These are phyloP conservation scores for Trichophyton schoenleinii DNA, from an alignment of 2,329 filamentous ascomycete genomes.

Conservation along the genomic window DNA sequence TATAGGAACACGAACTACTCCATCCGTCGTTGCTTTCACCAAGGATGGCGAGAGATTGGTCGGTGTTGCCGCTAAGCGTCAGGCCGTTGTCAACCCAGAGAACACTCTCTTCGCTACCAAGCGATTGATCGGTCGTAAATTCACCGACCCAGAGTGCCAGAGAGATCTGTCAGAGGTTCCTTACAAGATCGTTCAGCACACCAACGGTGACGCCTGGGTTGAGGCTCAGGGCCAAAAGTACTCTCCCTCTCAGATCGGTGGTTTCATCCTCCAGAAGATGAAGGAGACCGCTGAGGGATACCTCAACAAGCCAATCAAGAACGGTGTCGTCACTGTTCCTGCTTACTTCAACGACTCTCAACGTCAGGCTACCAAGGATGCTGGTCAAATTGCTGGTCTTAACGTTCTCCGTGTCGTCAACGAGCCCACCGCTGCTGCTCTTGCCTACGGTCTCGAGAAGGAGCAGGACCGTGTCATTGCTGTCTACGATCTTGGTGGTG, in stretches of 20 bases:
- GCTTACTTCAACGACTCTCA: conserved; percentile 99
- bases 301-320: conserved; percentile 80
- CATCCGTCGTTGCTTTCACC: conserved; percentile 89
- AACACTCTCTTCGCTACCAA: conserved; percentile 98
- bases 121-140: conserved; percentile 97
- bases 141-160: conserved; percentile 85
- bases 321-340: conserved; percentile 91
- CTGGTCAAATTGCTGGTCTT: conserved; percentile 87
- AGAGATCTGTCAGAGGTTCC: conserved; percentile 94
- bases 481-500: conserved; percentile 95
- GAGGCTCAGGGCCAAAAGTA: conserved; percentile 88
- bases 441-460: conserved; percentile 95
- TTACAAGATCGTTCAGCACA: conserved; percentile 97
- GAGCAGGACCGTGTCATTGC: conserved; percentile 78
- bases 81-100: conserved; percentile 96
- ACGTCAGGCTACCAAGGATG: conserved; percentile 96
- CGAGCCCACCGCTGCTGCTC: conserved; percentile 89
- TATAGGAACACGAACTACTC: conserved; percentile 72
- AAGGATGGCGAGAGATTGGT: conserved; percentile 93
- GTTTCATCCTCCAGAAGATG: conserved; percentile 95
- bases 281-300: conserved; percentile 96
- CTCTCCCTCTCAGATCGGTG: conserved; percentile 96
- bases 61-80: conserved; percentile 93
- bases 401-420: conserved; percentile 97
- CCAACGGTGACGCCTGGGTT: conserved; percentile 93